Percentiles rank a stretch among this genome's conserved stretches.
Evolutionary conservation across 192 early-diverging fungal species (phyloP).

Genomic region (Diversispora eburnea): DNA sequence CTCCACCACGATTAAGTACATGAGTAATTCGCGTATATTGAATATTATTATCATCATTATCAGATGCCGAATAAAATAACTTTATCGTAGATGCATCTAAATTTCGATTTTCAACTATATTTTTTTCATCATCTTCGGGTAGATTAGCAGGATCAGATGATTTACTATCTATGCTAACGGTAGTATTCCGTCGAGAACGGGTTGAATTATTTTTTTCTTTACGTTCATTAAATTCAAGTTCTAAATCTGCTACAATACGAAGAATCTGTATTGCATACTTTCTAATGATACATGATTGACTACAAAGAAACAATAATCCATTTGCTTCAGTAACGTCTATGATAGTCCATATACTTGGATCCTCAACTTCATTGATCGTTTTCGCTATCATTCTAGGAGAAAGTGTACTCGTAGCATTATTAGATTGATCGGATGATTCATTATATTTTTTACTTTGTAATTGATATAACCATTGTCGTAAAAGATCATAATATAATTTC

Average conservation of each 20-base stretch:
- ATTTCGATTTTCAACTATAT: background rate
- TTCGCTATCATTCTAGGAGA: background rate
- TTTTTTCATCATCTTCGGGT: background rate
- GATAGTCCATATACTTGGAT: slow-evolving; percentile 33
- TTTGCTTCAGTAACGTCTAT: slow-evolving; percentile 72
- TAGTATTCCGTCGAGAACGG: slow-evolving; percentile 1
- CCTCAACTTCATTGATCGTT: slow-evolving; percentile 22
- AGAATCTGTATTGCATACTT: slow-evolving; percentile 60
- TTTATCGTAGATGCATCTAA: background rate
- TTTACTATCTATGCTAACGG: slow-evolving; percentile 29
- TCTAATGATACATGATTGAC: slow-evolving; percentile 52
- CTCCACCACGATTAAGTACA: slow-evolving; percentile 38
- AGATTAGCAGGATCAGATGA: slow-evolving; percentile 31
- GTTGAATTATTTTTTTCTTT: slow-evolving; percentile 11
- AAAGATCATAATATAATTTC: slow-evolving; percentile 63
- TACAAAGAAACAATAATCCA: slow-evolving; percentile 71
- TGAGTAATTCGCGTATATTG: slow-evolving; percentile 37
- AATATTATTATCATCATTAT: slow-evolving; percentile 13
- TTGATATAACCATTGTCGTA: slow-evolving; percentile 53
- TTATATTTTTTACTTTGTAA: slow-evolving; percentile 31
- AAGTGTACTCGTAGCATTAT: background rate
- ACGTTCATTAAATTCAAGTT: slow-evolving; percentile 35
- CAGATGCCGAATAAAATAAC: slow-evolving; percentile 12
- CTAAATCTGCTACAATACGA: slow-evolving; percentile 49
- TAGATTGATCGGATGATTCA: slow-evolving; percentile 22